Evolutionary conservation across 192 early-diverging fungal species (phyloP).

Genomic region (Powellomyces hirtus): DNA sequence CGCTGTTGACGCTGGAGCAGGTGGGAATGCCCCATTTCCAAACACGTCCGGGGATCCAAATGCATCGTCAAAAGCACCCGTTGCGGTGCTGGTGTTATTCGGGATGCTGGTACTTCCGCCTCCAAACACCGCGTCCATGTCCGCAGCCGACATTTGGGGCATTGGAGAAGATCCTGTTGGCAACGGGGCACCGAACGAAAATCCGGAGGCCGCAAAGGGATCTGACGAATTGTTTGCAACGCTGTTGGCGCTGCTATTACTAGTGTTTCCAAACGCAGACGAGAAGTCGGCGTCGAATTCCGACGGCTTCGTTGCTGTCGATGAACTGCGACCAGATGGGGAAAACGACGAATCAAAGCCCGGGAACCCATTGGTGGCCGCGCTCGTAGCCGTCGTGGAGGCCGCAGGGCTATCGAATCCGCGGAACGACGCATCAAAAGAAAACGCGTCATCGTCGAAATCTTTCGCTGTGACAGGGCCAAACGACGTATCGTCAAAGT

Average conservation of each 20-base stretch:
- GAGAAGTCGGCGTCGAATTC: slow-evolving; percentile 29
- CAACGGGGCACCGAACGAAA: neutral
- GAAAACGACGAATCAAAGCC: neutral
- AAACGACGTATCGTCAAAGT: slow-evolving; percentile 11
- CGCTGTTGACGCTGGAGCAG: slow-evolving; percentile 11
- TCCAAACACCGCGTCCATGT: slow-evolving; percentile 36
- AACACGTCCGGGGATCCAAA: neutral
- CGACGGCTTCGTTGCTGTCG: neutral
- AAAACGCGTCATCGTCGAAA: slow-evolving; percentile 23
- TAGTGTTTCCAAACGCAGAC: slow-evolving; percentile 11
- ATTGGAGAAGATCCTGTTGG: neutral
- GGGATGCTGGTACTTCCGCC: neutral
- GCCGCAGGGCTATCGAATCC: neutral
- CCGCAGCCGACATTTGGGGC: slow-evolving; percentile 9
- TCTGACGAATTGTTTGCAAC: neutral
- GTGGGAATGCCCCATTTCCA: neutral
- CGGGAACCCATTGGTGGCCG: neutral
- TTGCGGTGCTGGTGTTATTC: neutral
- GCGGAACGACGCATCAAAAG: slow-evolving; percentile 25
- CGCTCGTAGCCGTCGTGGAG: neutral
- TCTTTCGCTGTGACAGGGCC: neutral
- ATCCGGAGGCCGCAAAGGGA: slow-evolving; percentile 13
- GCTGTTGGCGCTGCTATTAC: neutral
- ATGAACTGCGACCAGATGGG: neutral
- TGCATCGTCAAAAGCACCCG: slow-evolving; percentile 5